These are phyloP conservation scores for Neurospora hispaniola DNA, from an alignment of 495 filamentous ascomycete species.

Conservation along the genomic window DNA sequence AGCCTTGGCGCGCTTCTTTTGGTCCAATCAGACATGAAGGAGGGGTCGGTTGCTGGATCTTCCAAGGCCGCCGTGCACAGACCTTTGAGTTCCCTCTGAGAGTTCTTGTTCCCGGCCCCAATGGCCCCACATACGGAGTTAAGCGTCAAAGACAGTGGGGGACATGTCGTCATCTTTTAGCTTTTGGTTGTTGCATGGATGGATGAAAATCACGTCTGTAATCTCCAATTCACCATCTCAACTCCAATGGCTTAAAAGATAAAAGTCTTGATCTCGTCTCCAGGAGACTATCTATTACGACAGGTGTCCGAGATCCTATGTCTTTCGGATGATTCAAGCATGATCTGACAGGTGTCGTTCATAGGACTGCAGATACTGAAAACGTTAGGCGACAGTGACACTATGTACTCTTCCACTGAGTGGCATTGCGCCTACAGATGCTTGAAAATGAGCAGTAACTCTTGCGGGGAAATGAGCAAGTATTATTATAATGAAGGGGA, in stretches of 20 bases:
- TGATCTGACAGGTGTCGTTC: not conserved
- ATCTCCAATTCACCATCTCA: not conserved
- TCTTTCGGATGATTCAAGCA: not conserved
- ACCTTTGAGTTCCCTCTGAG: not conserved
- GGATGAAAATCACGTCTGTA: too few relatives aligned
- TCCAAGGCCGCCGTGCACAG: not conserved
- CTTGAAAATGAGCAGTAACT: not conserved
- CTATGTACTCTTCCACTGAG: not conserved
- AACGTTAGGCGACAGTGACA: not conserved
- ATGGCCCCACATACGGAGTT: constrained; percentile 2
- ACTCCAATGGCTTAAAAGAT: not conserved
- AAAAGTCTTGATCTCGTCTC: not conserved
- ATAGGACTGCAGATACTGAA: not conserved
- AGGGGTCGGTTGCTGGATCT: not conserved
- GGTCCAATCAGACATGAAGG: not conserved
- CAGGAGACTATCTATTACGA: not conserved
- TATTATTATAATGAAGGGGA: not conserved
- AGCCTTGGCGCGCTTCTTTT: not conserved
- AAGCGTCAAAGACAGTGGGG: constrained; percentile 1
- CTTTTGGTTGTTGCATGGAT: too few relatives aligned
- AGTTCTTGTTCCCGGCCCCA: not conserved
- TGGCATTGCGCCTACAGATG: not conserved
- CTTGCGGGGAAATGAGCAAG: not conserved
- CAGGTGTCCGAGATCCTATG: not conserved
- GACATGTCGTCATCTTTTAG: constrained; percentile 10